A percentile compares a stretch with the other conserved stretches of the same genome.
Conservation (phyloP, 2,329 filamentous ascomycete species). For the Claviceps capensis region DNA sequence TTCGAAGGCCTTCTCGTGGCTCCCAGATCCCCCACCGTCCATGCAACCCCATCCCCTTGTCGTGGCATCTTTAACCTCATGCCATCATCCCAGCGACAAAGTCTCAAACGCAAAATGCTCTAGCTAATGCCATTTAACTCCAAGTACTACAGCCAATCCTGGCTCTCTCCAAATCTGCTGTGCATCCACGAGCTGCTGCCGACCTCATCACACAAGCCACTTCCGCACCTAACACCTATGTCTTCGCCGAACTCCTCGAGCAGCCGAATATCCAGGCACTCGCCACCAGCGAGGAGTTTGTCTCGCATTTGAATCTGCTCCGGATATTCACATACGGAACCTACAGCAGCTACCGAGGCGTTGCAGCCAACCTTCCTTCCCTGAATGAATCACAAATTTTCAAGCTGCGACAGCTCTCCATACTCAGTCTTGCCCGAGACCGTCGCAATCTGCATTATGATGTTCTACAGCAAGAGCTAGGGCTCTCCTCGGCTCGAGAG, state of each 20-base stretch:
- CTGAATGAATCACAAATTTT: conserved; percentile 60
- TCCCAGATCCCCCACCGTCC: not conserved
- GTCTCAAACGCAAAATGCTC: not conserved
- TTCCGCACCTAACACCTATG: conserved; percentile 75
- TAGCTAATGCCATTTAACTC: conserved; percentile 8
- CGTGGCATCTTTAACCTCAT: not conserved
- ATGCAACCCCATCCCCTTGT: not conserved
- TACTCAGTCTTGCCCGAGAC: conserved; percentile 66
- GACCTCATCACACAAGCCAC: conserved; percentile 82
- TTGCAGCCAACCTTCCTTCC: conserved; percentile 43
- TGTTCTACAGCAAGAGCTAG: conserved; percentile 51
- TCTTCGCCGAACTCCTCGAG: conserved; percentile 88
- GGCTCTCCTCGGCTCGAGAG: conserved; percentile 50
- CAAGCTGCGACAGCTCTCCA: conserved; percentile 83
- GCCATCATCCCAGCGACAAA: not conserved
- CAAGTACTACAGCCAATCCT: conserved; percentile 58
- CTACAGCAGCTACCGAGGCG: conserved; percentile 53
- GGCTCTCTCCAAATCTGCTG: conserved; percentile 73
- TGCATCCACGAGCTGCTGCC: conserved; percentile 68
- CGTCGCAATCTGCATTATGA: conserved; percentile 58
- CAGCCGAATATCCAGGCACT: conserved; percentile 68
- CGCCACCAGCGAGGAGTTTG: conserved; percentile 43
- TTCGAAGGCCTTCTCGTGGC: not conserved
- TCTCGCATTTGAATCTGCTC: conserved; percentile 54
- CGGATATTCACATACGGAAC: conserved; percentile 89